These are phyloP conservation scores for Penium margaritaceum DNA, from an alignment of 139 green algal species.

Conservation along the genomic window DNA sequence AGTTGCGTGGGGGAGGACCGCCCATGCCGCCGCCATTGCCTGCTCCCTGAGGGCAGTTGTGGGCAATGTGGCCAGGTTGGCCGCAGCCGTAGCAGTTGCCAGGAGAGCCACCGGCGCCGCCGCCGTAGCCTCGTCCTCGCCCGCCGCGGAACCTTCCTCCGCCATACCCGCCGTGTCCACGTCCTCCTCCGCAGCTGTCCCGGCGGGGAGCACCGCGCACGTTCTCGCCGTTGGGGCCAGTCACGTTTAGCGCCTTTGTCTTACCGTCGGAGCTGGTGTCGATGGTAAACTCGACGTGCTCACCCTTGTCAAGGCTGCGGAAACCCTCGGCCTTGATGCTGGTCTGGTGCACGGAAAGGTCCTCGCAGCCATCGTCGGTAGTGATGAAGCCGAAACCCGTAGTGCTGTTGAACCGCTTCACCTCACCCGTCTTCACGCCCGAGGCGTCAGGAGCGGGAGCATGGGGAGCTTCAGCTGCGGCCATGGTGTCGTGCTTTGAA, in stretches of 20 bases:
- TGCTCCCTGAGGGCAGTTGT: no score
- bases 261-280: constrained; percentile 73
- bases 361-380: constrained; percentile 67
- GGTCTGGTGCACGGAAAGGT: constrained; percentile 92
- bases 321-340: constrained; percentile 85
- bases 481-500: no score
- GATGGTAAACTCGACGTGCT: constrained; percentile 84
- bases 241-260: constrained; percentile 82
- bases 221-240: constrained; percentile 63
- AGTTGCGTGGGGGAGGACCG: neutral
- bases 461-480: no score
- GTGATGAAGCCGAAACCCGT: constrained; percentile 90
- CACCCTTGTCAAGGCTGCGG: constrained; percentile 76
- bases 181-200: neutral
- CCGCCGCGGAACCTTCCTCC: neutral
- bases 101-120: no score
- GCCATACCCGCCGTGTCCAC: neutral
- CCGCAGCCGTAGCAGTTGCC: no score
- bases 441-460: no score
- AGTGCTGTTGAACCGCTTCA: constrained; percentile 88
- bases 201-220: constrained; percentile 39
- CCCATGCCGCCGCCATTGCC: constrained; percentile 3
- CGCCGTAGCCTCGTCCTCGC: neutral
- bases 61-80: no score
- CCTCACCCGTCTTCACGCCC: constrained; percentile 27